Conservation (phyloP, 805 yeast genomes). For the Candida saitoana region DNA sequence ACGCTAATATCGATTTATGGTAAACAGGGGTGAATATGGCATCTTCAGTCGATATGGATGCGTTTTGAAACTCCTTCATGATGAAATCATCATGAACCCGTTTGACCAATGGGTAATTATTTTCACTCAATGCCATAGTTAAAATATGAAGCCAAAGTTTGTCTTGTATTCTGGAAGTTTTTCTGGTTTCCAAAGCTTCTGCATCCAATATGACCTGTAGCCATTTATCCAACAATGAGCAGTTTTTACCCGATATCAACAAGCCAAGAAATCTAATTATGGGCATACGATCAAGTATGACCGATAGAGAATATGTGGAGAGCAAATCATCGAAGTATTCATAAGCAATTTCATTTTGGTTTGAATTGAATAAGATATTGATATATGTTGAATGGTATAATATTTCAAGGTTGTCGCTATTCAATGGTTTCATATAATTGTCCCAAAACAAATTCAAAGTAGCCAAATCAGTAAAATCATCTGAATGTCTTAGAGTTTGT, state of each 20-base stretch:
- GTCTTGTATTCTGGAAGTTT: conserved; percentile 7
- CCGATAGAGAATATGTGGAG: not conserved
- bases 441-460: conserved; percentile 21
- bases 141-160: conserved; percentile 21
- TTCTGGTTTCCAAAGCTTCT: conserved; percentile 1
- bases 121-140: conserved; percentile 18
- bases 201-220: conserved; percentile 9
- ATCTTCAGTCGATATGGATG: conserved; percentile 20
- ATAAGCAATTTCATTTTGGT: conserved; percentile 20
- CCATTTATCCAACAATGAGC: conserved; percentile 16
- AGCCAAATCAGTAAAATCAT: conserved; percentile 18
- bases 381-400: conserved; percentile 19
- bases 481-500: conserved; percentile 9
- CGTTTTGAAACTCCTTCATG: conserved; percentile 24
- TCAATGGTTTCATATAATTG: conserved; percentile 10
- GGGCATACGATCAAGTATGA: conserved; percentile 14
- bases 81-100: conserved; percentile 25
- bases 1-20: conserved; percentile 8
- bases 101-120: conserved; percentile 26
- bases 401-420: conserved; percentile 9
- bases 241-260: conserved; percentile 18
- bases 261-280: conserved; percentile 13
- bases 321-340: conserved; percentile 13
- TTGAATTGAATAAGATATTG: conserved; percentile 20
- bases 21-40: conserved; percentile 16